A percentile compares a stretch with the other conserved stretches of the same genome.
Evolutionary conservation across 192 early-diverging fungal species (phyloP).

Genomic region (Chytriomyces confervae): DNA sequence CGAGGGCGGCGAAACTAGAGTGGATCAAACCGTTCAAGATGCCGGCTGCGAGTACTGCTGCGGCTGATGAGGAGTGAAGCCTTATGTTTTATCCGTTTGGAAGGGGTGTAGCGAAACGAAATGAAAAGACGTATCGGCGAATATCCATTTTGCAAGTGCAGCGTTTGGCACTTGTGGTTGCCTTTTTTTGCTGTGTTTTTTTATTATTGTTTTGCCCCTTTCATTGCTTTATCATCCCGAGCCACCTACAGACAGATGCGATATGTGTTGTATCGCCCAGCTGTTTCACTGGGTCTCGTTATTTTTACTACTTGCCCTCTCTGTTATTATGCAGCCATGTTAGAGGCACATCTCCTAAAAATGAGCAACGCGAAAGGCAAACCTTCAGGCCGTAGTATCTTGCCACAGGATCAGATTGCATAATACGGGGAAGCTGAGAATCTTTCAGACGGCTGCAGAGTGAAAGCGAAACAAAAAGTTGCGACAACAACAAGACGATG

Average conservation of each 20-base stretch:
- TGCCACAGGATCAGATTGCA: slow-evolving; percentile 86
- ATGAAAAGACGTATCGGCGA: too few species aligned
- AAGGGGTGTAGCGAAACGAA: too few species aligned
- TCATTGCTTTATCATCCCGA: too few species aligned
- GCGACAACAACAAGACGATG: background rate
- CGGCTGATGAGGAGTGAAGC: slow-evolving; percentile 2
- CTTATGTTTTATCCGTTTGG: too few species aligned
- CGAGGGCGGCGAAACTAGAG: slow-evolving; percentile 40
- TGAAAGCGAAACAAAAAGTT: background rate
- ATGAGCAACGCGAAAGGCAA: slow-evolving; percentile 54
- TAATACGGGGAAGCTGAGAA: slow-evolving; percentile 93
- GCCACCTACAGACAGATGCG: slow-evolving; percentile 82
- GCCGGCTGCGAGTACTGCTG: slow-evolving; percentile 6
- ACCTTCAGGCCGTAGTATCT: slow-evolving; percentile 90
- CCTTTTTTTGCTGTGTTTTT: too few species aligned
- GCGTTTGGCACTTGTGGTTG: too few species aligned
- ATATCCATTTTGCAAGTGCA: background rate
- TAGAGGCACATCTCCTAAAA: slow-evolving; percentile 48
- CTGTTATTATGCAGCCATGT: slow-evolving; percentile 2
- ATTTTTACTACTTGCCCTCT: slow-evolving; percentile 87
- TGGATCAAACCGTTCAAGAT: slow-evolving; percentile 32
- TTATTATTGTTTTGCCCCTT: background rate
- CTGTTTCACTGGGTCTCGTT: slow-evolving; percentile 92
- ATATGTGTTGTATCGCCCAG: slow-evolving; percentile 92
- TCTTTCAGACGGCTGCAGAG: slow-evolving; percentile 83